Base-by-base conservation (phyloP, 495 filamentous ascomycete species). In the Sabuloglossum arenarium region DNA sequence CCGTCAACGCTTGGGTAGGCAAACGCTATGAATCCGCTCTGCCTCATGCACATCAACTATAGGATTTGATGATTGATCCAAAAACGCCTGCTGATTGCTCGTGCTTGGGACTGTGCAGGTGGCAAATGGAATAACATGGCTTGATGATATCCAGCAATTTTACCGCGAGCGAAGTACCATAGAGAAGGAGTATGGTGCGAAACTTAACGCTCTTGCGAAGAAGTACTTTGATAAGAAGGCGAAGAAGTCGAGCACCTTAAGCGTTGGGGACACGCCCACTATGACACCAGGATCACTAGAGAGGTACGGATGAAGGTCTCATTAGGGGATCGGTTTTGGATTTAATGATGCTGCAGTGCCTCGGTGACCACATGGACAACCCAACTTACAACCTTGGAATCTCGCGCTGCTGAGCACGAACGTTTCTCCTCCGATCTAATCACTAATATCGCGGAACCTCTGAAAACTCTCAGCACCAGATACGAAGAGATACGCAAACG, bases 201-300 rank as follows among this genome's bases (percentile, higher is more conserved):
- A 87, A 69, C 77, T 99, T 37, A 85, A 78, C 57, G 80, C 79
- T 1, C 71, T 99, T 53, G 88, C 88, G 55, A 91, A 88, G 74
- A 94, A 88, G 65, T 96, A 94, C 70, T 87, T 85, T 61, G 93
- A 99, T 66, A 94, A 91, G 72, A 97, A 95, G 70, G 78, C 83
- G 14, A 89, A 82, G 71, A 95, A 93, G 71, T 81, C 85, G 29
- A 84, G 86, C 61, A 83, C 73, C 60, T 63, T 99, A 60, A 95
- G 89, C 65, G 91, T 99, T 42, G 91, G 91, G 59, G 93, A 99
- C 65, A 90, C 79, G 21, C 91, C 91, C 45, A 79, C 76, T 59
- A 81, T 96, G 77, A 97, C 91, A 5, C 93, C 91, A 1, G 91
- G 93, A 4, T 94, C 88, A 31, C 78, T 99, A 55, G 91, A 99